Conservation (phyloP, 2,329 filamentous ascomycete species). For the Dactylellina cionopaga region DNA sequence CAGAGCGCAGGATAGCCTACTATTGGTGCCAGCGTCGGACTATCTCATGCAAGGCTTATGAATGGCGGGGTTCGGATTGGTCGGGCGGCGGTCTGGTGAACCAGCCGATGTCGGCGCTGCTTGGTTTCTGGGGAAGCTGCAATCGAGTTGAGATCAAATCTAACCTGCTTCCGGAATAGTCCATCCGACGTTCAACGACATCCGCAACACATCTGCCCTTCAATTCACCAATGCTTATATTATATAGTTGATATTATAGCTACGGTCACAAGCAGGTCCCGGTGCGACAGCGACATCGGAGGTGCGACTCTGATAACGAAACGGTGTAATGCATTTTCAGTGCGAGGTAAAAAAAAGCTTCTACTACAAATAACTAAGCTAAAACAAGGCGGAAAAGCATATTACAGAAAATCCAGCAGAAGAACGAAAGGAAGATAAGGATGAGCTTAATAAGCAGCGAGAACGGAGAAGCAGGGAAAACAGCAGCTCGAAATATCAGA, state of each 20-base stretch:
- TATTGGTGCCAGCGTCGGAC: too few relatives aligned
- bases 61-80: slow-evolving; percentile 39
- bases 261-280: not conserved
- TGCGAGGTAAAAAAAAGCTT: slow-evolving; percentile 10
- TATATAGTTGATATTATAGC: not conserved
- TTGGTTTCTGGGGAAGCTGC: slow-evolving; percentile 22
- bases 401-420: slow-evolving; percentile 10
- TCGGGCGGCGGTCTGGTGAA: slow-evolving; percentile 4
- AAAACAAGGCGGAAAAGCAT: not conserved
- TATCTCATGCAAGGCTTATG: slow-evolving; percentile 21
- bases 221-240: not conserved
- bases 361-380: slow-evolving; percentile 30
- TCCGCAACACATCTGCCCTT: slow-evolving; percentile 36
- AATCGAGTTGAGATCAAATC: slow-evolving; percentile 31
- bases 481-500: not conserved
- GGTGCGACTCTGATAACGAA: not conserved
- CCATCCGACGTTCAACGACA: slow-evolving; percentile 24
- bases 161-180: slow-evolving; percentile 35
- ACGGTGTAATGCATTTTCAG: not conserved
- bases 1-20: too few relatives aligned
- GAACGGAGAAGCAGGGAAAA: not conserved
- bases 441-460: not conserved
- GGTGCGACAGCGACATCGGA: slow-evolving; percentile 25
- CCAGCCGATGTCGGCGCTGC: slow-evolving; percentile 43
- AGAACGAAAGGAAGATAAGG: not conserved